Evolutionary conservation across 805 yeast genomes (phyloP), one percentile per base, ranked within the genome.

Genomic region (Nakazawaea molendinolei): DNA sequence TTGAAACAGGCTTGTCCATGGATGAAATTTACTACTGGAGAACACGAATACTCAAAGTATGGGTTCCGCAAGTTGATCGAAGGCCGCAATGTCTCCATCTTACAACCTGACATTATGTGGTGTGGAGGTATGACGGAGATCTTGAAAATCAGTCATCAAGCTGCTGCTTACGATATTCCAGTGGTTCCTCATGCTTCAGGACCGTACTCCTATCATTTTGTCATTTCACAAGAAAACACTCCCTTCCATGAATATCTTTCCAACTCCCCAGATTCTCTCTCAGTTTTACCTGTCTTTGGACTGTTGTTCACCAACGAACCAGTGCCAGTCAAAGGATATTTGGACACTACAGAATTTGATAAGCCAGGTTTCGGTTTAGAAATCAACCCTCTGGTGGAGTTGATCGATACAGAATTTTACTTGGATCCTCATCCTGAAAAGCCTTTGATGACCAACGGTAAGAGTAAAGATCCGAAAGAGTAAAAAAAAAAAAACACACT

Each of bases 121-220:
- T 69, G 67, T 41, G 74, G 74, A 34, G 73, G 74, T 30, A 47
- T 68, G 59, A 67, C 74, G 14, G 74, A 69, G 52, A 51, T 67
- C 23, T 51, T 69, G 36, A 61, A 65, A 43, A 55, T 69, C 34
- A 62, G 70, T 28, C 64, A 63, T 13, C 74, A 68, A 47, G 74
- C 74, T 19, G 71, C 71, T 32, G 73, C 74, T 14, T 69, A 69
- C 44, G 74, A 69, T 43, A 65, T 68, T 34, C 75, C 74, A 19
- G 71, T 69, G 31, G 74, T 69, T 38, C 73, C 73, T 23, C 74
- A 69, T 44, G 74, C 74, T 23, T 63, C 70, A n/a, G 74, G 74
- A 40, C 71, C 73, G 27, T 68, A 69, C 51, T 66, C 72, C 4
- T 67, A 69, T 51, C 74, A 68, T 47, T 67, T 67, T 44, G 72